These are phyloP conservation scores for Lactifluus pinguis DNA, from an alignment of 768 basidiomycete genomes.

Conservation along the genomic window DNA sequence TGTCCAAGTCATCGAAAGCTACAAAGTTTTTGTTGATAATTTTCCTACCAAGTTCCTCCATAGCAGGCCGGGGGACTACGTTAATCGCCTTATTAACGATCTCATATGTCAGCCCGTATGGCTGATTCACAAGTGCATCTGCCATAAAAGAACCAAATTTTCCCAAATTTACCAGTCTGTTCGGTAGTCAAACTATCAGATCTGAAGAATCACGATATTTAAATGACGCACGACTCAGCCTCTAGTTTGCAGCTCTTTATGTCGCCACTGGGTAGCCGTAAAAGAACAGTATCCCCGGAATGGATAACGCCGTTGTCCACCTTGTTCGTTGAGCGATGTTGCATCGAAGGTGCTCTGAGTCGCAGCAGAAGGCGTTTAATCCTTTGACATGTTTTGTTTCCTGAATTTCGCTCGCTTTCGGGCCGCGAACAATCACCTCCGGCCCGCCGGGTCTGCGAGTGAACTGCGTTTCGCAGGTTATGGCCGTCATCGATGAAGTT, in stretches of 20 bases:
- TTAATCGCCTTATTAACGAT: slow-evolving; percentile 64
- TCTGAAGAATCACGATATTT: background rate
- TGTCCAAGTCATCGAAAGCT: slow-evolving; percentile 2
- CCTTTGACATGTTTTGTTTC: background rate
- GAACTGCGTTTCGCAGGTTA: background rate
- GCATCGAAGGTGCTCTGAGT: background rate
- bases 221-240: slow-evolving; percentile 22
- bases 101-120: slow-evolving; percentile 86
- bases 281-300: slow-evolving; percentile 66
- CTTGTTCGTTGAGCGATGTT: background rate
- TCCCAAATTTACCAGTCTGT: slow-evolving; percentile 65
- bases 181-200: background rate
- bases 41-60: slow-evolving; percentile 73
- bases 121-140: slow-evolving; percentile 69
- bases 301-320: slow-evolving; percentile 33
- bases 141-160: slow-evolving; percentile 80
- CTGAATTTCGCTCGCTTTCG: background rate
- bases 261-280: slow-evolving; percentile 73
- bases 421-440: background rate
- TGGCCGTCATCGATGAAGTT: slow-evolving; percentile 10
- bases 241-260: slow-evolving; percentile 68
- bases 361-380: background rate
- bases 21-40: background rate
- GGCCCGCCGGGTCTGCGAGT: background rate
- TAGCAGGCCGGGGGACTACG: slow-evolving; percentile 47